Conservation (phyloP, 306 rosid genomes). For the Rubus parviflorus region DNA sequence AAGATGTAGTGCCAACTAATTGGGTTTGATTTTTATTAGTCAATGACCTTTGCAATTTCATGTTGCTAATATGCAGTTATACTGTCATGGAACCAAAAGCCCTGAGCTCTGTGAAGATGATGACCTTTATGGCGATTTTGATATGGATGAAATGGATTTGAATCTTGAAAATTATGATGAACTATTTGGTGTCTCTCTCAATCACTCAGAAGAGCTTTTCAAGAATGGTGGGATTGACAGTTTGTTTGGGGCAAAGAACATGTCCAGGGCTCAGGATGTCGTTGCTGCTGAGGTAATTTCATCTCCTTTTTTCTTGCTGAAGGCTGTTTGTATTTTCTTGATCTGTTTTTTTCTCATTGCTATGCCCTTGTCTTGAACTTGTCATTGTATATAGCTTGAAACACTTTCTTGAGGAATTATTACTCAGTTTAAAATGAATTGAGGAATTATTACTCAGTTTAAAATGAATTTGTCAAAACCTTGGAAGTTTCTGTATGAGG, state of each 20-base stretch:
- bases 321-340: neutral
- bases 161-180: conserved; percentile 86
- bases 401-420: neutral
- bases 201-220: conserved; percentile 78
- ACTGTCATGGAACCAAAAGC: conserved; percentile 48
- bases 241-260: conserved; percentile 63
- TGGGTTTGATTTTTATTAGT: conserved; percentile 26
- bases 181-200: conserved; percentile 77
- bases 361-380: neutral
- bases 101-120: conserved; percentile 49
- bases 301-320: conserved; percentile 5
- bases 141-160: conserved; percentile 85
- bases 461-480: neutral
- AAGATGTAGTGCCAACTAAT: neutral
- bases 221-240: conserved; percentile 94
- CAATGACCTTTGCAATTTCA: conserved; percentile 29
- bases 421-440: too few species aligned
- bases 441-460: neutral
- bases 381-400: neutral
- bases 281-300: conserved; percentile 73
- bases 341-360: conserved; percentile 16
- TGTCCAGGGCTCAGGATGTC: conserved; percentile 66
- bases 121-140: conserved; percentile 60
- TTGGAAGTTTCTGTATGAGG: too few species aligned
- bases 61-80: conserved; percentile 53